These are phyloP conservation scores for Thalia dealbata DNA, from an alignment of 176 grass and related monocot genomes.

Conservation along the genomic window DNA sequence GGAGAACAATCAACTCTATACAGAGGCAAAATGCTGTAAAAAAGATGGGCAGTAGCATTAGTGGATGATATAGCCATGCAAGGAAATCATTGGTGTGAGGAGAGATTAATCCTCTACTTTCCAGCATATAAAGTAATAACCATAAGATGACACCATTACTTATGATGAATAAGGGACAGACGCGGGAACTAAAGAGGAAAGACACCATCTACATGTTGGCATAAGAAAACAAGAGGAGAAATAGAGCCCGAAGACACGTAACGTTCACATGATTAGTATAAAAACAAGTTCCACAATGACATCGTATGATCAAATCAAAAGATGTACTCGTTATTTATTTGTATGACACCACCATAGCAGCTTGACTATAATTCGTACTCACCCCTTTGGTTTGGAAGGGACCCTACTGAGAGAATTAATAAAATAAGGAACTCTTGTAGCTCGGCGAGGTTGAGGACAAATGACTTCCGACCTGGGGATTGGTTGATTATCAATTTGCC, in stretches of 20 bases:
- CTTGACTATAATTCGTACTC: neutral
- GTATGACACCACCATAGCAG: neutral
- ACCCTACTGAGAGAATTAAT: slow-evolving; percentile 32
- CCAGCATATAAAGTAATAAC: no score
- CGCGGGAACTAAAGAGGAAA: no score
- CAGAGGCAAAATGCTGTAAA: slow-evolving; percentile 36
- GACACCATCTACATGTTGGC: no score
- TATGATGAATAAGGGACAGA: no score
- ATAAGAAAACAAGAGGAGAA: no score
- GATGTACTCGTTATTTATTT: neutral
- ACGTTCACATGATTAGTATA: no score
- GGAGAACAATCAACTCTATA: slow-evolving; percentile 35
- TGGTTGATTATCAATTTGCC: slow-evolving; percentile 51
- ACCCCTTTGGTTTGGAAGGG: slow-evolving; percentile 38
- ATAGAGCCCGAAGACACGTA: no score
- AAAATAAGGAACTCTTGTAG: slow-evolving; percentile 18
- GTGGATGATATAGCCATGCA: neutral
- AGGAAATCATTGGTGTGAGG: neutral
- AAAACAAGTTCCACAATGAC: no score
- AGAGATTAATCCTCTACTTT: neutral
- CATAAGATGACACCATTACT: no score
- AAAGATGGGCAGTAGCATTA: neutral
- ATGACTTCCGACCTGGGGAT: slow-evolving; percentile 37
- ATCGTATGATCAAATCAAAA: neutral
- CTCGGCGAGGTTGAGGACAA: slow-evolving; percentile 57